Evolutionary conservation across 768 basidiomycete species (phyloP).

Genomic region (Ephemerocybe angulata): DNA sequence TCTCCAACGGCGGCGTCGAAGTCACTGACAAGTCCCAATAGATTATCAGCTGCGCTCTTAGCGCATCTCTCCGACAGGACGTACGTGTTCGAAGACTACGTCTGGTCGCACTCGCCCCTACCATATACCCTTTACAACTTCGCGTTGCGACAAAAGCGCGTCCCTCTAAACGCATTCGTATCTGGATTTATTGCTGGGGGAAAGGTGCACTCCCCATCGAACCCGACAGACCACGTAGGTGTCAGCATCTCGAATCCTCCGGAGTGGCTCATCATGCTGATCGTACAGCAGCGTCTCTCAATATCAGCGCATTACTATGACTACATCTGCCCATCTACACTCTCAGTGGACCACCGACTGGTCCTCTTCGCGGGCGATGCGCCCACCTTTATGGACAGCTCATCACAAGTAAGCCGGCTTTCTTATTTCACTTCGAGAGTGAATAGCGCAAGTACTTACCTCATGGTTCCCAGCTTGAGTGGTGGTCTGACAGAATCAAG

Average conservation of each 20-base stretch:
- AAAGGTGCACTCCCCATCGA: slow-evolving; percentile 10
- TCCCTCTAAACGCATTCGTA: slow-evolving; percentile 59
- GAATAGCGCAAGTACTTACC: not conserved
- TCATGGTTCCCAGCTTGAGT: too few species aligned
- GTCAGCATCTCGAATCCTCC: too few species aligned
- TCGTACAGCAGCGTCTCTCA: slow-evolving; percentile 13
- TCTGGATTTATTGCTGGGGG: slow-evolving; percentile 55
- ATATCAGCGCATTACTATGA: slow-evolving; percentile 50
- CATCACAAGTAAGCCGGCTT: not conserved
- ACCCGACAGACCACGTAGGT: too few species aligned
- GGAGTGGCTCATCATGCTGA: too few species aligned
- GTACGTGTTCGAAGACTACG: slow-evolving; percentile 62
- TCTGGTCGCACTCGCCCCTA: slow-evolving; percentile 53
- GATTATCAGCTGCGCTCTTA: slow-evolving; percentile 50
- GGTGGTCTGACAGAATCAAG: slow-evolving; percentile 45
- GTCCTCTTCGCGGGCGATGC: slow-evolving; percentile 23
- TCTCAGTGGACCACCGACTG: slow-evolving; percentile 21
- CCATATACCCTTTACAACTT: slow-evolving; percentile 55
- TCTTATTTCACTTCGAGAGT: too few species aligned
- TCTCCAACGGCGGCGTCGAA: too few species aligned
- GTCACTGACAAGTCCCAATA: too few species aligned
- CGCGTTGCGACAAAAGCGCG: slow-evolving; percentile 44
- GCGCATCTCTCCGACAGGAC: slow-evolving; percentile 48
- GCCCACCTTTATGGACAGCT: not conserved
- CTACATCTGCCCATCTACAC: slow-evolving; percentile 38